These are phyloP conservation scores for Cyathus striatus DNA, from an alignment of 768 basidiomycete species.

Conservation along the genomic window DNA sequence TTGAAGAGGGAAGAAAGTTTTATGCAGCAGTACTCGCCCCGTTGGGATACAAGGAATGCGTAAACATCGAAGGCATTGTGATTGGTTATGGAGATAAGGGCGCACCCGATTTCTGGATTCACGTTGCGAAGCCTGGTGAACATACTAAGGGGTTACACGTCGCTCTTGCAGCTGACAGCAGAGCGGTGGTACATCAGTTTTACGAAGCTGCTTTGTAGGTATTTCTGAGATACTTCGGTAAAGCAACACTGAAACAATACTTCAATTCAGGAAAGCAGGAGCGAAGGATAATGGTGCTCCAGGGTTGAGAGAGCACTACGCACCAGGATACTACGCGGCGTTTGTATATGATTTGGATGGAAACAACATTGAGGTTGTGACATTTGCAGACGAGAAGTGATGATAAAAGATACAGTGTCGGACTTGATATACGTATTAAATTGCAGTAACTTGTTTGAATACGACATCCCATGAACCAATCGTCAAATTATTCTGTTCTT, in stretches of 20 bases:
- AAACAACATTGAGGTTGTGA: constrained; percentile 9
- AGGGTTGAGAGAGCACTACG: constrained; percentile 4
- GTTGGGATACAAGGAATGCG: constrained; percentile 6
- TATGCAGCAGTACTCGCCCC: constrained; percentile 7
- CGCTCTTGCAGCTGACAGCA: constrained; percentile 6
- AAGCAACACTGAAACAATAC: not conserved
- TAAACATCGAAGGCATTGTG: constrained; percentile 2
- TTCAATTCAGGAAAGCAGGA: constrained; percentile 6
- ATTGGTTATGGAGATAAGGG: constrained; percentile 3
- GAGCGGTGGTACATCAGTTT: constrained; percentile 7
- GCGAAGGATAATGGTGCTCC: constrained; percentile 9
- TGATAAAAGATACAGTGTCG: too few relatives aligned
- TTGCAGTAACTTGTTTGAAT: too few relatives aligned
- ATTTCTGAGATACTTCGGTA: not conserved
- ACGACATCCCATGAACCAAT: too few relatives aligned
- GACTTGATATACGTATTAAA: too few relatives aligned
- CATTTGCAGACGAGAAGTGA: too few relatives aligned
- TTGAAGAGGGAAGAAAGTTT: constrained; percentile 6
- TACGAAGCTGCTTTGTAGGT: constrained; percentile 8
- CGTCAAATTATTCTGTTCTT: too few relatives aligned
- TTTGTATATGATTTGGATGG: constrained; percentile 6
- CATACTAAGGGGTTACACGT: constrained; percentile 4
- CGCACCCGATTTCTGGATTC: constrained; percentile 5
- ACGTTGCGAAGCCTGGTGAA: constrained; percentile 1
- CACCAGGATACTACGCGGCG: constrained; percentile 6